Evolutionary conservation across 2,329 filamentous ascomycete species (phyloP), one percentile per base, ranked within the genome.

Genomic region (Cordyceps farinosa): DNA sequence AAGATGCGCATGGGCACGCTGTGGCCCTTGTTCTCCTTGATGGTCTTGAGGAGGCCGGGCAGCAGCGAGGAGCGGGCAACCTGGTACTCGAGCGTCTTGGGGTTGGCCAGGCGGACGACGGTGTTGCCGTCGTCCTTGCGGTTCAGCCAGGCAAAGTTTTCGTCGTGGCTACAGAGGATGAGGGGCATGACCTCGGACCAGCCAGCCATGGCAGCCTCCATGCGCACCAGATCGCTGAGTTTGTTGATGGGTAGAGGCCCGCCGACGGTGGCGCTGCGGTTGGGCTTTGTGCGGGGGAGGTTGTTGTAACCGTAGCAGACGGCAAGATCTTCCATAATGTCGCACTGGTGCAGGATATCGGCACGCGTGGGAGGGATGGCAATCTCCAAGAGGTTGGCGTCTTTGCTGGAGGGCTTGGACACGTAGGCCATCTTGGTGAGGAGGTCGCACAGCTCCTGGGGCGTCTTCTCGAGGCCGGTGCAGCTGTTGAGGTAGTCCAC

Each of bases 251-350:
- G 86, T 10, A 98, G 83, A 10, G 93, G 92, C 63, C 92, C 90
- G 53, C 91, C 96, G 65, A 97, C 87, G 6, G 92, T 95, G 62
- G 89, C 90, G 30, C 90, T 90, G 73, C 92, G 93, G 76, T 88
- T 92, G 9, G 93, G 92, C 72, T 94, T 92, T 55, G 89, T 87
- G 59, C 92, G 89, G 1, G 94, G 93, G 22, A 99, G 88, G 67
- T 90, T 92, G 83, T 99, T 99, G 85, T 97, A 99, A 68, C 96
- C 95, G 76, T 98, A 97, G 60, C 92, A 92, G 67, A 99, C 95
- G 47, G 92, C 95, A 27, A 96, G 88, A 74, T 99, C 96, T 79
- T 99, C 95, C 94, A 99, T 99, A 69, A 99, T 91, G 74, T 99
- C 95, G 70, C 92, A 96, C 73, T 97, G 90, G 77, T 99, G 95